phyloP scores from a whole-genome alignment of 1,284 basidiomycete species.

The Cystobasidium pallidum region DNA sequence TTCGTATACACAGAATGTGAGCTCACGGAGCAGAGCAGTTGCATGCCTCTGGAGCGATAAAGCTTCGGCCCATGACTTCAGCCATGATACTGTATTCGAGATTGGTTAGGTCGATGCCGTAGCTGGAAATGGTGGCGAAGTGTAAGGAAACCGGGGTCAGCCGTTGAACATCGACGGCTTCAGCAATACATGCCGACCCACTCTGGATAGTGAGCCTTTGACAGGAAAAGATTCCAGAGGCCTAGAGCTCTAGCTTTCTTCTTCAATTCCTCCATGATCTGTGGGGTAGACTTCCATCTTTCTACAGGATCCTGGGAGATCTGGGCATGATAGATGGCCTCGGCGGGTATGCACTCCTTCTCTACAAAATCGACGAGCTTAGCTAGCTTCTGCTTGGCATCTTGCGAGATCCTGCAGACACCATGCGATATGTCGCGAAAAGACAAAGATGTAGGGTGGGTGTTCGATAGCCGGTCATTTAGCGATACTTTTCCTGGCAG shows the following conservation, averaged over 20 bases:
- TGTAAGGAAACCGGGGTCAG: neutral
- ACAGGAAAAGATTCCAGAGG: slow-evolving; percentile 96
- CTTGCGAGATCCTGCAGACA: slow-evolving; percentile 73
- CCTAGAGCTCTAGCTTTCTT: slow-evolving; percentile 81
- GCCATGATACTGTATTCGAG: slow-evolving; percentile 98
- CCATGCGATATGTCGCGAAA: neutral
- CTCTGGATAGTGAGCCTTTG: slow-evolving; percentile 83
- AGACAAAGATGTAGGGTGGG: neutral
- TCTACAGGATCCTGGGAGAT: slow-evolving; percentile 72
- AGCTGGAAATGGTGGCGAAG: slow-evolving; percentile 43
- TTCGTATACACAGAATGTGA: neutral
- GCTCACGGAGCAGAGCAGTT: slow-evolving; percentile 49
- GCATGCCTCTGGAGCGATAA: slow-evolving; percentile 53
- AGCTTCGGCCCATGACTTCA: slow-evolving; percentile 80
- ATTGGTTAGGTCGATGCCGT: slow-evolving; percentile 86
- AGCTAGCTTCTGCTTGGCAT: slow-evolving; percentile 79
- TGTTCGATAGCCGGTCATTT: neutral
- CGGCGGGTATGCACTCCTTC: slow-evolving; percentile 59
- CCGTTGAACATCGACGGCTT: neutral
- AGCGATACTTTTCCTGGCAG: slow-evolving; percentile 12
- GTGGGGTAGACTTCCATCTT: slow-evolving; percentile 83
- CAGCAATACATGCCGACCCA: neutral
- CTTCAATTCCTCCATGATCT: slow-evolving; percentile 83
- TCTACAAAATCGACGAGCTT: slow-evolving; percentile 84
- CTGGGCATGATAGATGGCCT: slow-evolving; percentile 77